Percentiles rank a stretch among this genome's conserved stretches.
Conservation (phyloP, 208 protist genomes). For the Leishmania mexicana region DNA sequence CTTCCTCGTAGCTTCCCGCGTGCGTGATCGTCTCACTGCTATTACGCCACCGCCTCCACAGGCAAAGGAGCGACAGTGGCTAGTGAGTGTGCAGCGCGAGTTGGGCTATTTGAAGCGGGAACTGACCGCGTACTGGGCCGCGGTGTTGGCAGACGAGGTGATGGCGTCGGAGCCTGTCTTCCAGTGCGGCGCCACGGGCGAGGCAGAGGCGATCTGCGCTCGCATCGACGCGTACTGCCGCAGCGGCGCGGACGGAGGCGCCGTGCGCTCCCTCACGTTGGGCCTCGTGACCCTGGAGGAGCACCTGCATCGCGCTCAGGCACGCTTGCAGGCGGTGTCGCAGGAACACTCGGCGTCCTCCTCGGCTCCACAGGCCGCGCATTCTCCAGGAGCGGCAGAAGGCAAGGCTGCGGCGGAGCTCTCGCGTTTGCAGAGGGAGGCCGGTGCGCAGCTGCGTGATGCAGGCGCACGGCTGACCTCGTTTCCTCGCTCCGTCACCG, state of each 20-base stretch:
- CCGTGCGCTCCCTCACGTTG: not conserved
- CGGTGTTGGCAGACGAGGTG: not conserved
- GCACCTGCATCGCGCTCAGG: slow-evolving; percentile 4
- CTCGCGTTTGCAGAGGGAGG: not conserved
- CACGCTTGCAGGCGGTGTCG: not conserved
- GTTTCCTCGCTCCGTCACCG: not conserved
- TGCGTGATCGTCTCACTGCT: not conserved
- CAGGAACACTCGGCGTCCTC: not conserved
- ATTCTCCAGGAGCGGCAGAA: not conserved
- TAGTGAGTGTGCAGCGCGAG: not conserved
- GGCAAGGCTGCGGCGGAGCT: slow-evolving; percentile 2
- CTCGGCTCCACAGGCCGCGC: not conserved
- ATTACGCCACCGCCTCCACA: not conserved
- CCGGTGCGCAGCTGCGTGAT: not conserved
- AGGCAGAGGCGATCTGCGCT: not conserved
- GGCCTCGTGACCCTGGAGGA: not conserved
- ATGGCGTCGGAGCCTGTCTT: not conserved
- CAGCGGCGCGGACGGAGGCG: not conserved
- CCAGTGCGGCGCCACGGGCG: not conserved
- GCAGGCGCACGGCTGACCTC: not conserved
- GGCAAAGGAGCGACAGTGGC: not conserved
- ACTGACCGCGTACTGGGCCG: slow-evolving; percentile 2
- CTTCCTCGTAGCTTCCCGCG: not conserved
- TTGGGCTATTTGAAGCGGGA: slow-evolving; percentile 2
- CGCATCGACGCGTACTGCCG: slow-evolving; percentile 2